Evolutionary conservation across 257 asterid genomes (phyloP), one percentile per base, ranked within the genome.

Genomic region (Plantago elongata): DNA sequence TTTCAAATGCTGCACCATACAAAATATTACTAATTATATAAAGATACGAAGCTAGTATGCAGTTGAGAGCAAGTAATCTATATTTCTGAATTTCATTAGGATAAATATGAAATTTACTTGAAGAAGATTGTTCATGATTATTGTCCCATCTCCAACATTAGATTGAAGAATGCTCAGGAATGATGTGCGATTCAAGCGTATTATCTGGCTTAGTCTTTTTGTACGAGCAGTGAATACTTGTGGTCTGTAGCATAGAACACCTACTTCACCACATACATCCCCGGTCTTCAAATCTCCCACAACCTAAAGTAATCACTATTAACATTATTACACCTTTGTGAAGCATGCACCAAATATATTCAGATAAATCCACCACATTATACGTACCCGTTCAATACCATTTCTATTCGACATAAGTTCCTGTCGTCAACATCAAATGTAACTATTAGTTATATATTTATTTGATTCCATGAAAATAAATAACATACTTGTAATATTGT

Each of bases 221-320:
- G 95, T 84, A 15, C 89, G 87, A 14, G 82, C 85, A 2, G 85
- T 84, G 55, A 84, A 79, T 11, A 80, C 77, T 57, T 84, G 95
- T 7, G 95, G 94, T 73, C 94, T 66, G 30, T 83, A 86, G 81
- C 96, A 86, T 49, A 89, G 90, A 40, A 84, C 90, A 8, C 90
- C 93, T 42, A 86, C 62, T 66, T 86, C 96, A 8, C 95, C 96
- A 71, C 83, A 84, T 50, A 82, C 78, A 12, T 72, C 87, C 2
- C 95, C 95, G 1, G 81, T 65, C 72, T 76, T 89, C 70, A 78
- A 59, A 61, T 82, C 85, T 30, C 88, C 81, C 45, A 82, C 68
- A 9, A 69, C 69, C 91, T 85, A 62, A 60, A 60, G 46, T 50
- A 50, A 63, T 49, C 60, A 17, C 8, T 62, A 8, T 30, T 15